Evolutionary conservation across 208 protist species (phyloP), one percentile per base, ranked within the genome.

Genomic region (Trypanosoma mega): DNA sequence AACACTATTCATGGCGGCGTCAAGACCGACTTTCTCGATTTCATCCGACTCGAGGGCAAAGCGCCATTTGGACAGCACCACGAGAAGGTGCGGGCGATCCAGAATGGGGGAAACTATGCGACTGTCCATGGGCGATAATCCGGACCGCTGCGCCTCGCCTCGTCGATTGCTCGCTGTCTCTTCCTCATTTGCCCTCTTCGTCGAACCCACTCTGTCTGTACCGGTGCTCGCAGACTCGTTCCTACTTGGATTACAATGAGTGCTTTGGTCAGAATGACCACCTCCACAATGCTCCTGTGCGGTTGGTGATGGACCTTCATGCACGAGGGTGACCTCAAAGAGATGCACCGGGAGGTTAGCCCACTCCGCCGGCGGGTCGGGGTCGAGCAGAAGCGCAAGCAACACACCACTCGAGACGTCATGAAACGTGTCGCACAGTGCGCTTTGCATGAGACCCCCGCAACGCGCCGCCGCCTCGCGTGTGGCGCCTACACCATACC

Each of bases 401-500:
- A 50, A 29, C 44, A 21, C 41, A n/a, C 58, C 72, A 48, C 57
- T 63, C 18, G 30, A 5, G 1, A 30, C 48, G 14, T 63, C 56
- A 16, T 59, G 39, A 20, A 75, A 71, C 11, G 61, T 45, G 2
- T 53, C 53, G 3, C 12, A 61, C 7, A 74, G 36, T 18, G 41
- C 16, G 2, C n/a, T 41, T 48, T 68, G 64, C 34, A 43, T 47
- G 45, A 81, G 27, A 14, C 47, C 18, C 18, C 41, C 31, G 52
- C 70, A 58, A 12, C 58, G 45, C 29, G 58, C 51, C 18, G 51
- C 6, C 5, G 51, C 60, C 21, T 44, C 56, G 4, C 66, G 21
- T 16, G 39, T 52, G 5, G 34, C 48, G 16, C 81, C 77, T 9
- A 80, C 71, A 1, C 75, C 54, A 63, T 93, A 93, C 76, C 81